phyloP scores from a whole-genome alignment of 345 rosid genomes.

The Eucalyptus shirleyi region DNA sequence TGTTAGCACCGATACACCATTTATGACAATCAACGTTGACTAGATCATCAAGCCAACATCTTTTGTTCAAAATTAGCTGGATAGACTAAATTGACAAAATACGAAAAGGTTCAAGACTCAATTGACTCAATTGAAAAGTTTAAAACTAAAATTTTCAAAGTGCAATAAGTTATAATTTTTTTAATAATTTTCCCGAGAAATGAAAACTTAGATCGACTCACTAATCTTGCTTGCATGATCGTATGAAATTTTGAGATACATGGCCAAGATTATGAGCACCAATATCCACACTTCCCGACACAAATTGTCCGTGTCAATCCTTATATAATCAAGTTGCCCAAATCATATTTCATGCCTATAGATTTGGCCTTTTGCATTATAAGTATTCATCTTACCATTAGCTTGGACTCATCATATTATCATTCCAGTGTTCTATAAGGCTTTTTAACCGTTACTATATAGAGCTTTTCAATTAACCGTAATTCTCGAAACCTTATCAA shows the following conservation, averaged over 20 bases:
- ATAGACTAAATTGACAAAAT: no score
- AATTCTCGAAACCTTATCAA: no score
- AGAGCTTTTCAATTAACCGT: no score
- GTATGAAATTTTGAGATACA: not conserved
- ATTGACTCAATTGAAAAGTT: no score
- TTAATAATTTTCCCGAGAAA: no score
- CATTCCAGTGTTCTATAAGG: no score
- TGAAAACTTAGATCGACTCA: not conserved
- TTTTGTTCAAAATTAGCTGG: no score
- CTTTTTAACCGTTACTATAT: not conserved
- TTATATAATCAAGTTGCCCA: not conserved
- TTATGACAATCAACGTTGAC: accelerated
- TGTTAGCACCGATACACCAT: no score
- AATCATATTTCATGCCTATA: not conserved
- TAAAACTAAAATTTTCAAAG: no score
- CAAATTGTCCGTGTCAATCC: not conserved
- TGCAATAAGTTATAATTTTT: no score
- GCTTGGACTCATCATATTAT: no score
- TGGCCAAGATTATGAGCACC: not conserved
- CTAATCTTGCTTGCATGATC: not conserved
- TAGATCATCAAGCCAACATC: accelerated
- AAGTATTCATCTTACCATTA: not conserved
- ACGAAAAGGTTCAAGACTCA: no score
- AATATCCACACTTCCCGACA: not conserved
- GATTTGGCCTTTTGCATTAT: not conserved